Evolutionary conservation across 2,329 filamentous ascomycete species (phyloP), one percentile per base, ranked within the genome.

Genomic region (Calonectria pauciramosa): DNA sequence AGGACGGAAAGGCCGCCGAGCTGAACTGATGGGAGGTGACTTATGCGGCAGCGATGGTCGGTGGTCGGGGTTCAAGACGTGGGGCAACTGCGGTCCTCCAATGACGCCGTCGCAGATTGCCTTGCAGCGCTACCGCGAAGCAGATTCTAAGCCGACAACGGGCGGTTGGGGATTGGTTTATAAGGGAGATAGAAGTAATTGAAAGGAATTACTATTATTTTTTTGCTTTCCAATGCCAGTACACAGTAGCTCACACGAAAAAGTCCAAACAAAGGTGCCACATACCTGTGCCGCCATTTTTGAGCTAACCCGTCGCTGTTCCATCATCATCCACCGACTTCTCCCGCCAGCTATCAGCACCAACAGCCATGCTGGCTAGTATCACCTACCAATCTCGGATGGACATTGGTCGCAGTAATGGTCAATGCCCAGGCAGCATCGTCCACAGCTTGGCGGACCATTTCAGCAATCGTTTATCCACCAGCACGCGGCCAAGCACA

Each of bases 281-380:
- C 13, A 26, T 26, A 14, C 56, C 23, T 28, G 23, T 41, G 23
- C 34, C 18, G 23, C 52, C 28, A n/a, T 68, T 44, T 47, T 49
- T 49, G 60, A 49, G n/a, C 41, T 54, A 36, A 38, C 14, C 26
- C 26, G 23, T 41, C 51, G 34, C 68, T 64, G 26, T 74, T 74
- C 72, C 69, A 74, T 68, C 14, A 23, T 11, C 20, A 32, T 81
- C 80, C 75, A 81, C 63, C 68, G 56, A 66, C 68, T 81, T 81
- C 80, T 80, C 47, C 77, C 59, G 75, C 77, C 75, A 81, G 72
- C 76, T 79, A 68, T 69, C 70, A 47, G 51, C 23, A 51, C 30
- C 47, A 36, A 59, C 23, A 18, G 16, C 36, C 10, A 60, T 36
- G 41, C 49, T 6, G 36, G 26, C 34, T 60, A 11, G 41, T 23